Evolutionary conservation across 192 early-diverging fungal species (phyloP).

Genomic region (Linnemannia exigua): DNA sequence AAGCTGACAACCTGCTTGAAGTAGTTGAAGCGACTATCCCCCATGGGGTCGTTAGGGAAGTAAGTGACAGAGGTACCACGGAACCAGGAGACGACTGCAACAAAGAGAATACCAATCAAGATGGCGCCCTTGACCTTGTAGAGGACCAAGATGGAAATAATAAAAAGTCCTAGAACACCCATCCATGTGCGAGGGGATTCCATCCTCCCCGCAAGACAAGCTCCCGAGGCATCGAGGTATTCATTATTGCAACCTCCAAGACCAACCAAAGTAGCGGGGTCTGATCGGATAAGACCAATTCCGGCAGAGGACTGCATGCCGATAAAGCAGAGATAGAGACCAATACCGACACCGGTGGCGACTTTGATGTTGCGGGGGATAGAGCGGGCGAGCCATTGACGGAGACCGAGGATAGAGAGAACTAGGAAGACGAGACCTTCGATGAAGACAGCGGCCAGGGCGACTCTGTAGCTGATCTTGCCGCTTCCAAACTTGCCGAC

Average conservation of each 20-base stretch:
- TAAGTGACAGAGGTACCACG: slow-evolving; percentile 76
- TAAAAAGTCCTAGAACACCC: slow-evolving; percentile 78
- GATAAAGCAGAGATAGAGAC: slow-evolving; percentile 84
- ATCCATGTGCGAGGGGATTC: slow-evolving; percentile 75
- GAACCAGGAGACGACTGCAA: slow-evolving; percentile 82
- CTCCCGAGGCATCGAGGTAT: slow-evolving; percentile 70
- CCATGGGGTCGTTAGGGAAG: slow-evolving; percentile 75
- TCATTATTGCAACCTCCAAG: slow-evolving; percentile 76
- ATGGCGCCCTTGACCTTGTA: slow-evolving; percentile 81
- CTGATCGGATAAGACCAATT: slow-evolving; percentile 79
- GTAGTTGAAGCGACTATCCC: slow-evolving; percentile 73
- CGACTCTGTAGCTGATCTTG: slow-evolving; percentile 77
- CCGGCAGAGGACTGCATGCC: slow-evolving; percentile 85
- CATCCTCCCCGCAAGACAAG: slow-evolving; percentile 73
- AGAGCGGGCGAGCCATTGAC: slow-evolving; percentile 82
- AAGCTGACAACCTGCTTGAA: slow-evolving; percentile 81
- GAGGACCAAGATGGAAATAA: slow-evolving; percentile 74
- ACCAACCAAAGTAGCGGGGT: slow-evolving; percentile 75
- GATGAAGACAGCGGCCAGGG: slow-evolving; percentile 83
- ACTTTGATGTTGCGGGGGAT: slow-evolving; percentile 82
- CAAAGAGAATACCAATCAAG: slow-evolving; percentile 77
- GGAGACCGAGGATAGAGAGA: slow-evolving; percentile 82
- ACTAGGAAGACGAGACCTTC: slow-evolving; percentile 86
- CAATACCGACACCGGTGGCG: slow-evolving; percentile 83
- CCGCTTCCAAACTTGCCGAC: slow-evolving; percentile 86